These are phyloP conservation scores for Diaporthe citriasiana DNA, from an alignment of 2,329 filamentous ascomycete species.

Conservation along the genomic window DNA sequence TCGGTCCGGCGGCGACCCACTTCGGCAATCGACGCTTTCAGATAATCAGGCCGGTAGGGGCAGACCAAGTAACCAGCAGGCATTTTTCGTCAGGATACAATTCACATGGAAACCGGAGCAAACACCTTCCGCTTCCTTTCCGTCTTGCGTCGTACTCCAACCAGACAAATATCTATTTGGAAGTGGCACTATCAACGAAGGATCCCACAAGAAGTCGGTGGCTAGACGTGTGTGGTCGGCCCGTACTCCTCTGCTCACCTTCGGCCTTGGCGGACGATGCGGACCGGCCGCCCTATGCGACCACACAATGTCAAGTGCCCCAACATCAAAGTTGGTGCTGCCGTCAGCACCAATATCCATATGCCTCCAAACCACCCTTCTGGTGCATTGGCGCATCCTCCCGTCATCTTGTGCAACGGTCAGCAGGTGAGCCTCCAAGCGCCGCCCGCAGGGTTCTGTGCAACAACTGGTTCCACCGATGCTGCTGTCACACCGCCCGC, in stretches of 20 bases:
- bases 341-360: neutral
- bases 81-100: neutral
- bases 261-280: slow-evolving; percentile 14
- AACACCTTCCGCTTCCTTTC: neutral
- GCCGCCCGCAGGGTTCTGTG: slow-evolving; percentile 16
- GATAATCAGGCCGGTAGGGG: neutral
- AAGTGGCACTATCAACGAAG: neutral
- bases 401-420: slow-evolving; percentile 31
- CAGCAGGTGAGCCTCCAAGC: slow-evolving; percentile 32
- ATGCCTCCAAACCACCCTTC: neutral
- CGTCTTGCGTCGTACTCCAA: neutral
- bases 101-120: neutral
- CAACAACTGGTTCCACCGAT: slow-evolving; percentile 4
- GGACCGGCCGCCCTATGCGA: slow-evolving; percentile 13
- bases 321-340: slow-evolving; percentile 20
- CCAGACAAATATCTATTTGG: neutral
- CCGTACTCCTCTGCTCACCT: slow-evolving; percentile 12
- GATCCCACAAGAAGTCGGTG: neutral
- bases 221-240: neutral
- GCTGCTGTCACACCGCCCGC: slow-evolving; percentile 30
- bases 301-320: slow-evolving; percentile 6
- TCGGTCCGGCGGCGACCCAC: slow-evolving; percentile 26
- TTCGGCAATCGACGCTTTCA: slow-evolving; percentile 13
- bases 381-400: slow-evolving; percentile 25
- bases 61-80: neutral